Evolutionary conservation across 441 rosid species (phyloP), one percentile per base, ranked within the genome.

Genomic region (Aquilaria agallochum): DNA sequence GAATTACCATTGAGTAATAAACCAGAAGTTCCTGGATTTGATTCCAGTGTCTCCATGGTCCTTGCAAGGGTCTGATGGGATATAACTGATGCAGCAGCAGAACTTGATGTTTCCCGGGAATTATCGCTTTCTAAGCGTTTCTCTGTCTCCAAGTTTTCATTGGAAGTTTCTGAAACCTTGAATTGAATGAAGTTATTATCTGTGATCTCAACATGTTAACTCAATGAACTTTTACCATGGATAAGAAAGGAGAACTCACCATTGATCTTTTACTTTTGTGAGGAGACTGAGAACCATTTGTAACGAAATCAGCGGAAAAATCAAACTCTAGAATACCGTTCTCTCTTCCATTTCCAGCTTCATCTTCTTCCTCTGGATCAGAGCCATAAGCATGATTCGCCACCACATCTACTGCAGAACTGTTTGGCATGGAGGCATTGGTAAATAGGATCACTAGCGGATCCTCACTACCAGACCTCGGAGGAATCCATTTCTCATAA

Each of bases 381-480:
- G 77, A 68, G 44, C 69, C 67, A 59, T 52, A 9, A 57, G 63
- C 54, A 71, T 52, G 74, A 58, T 66, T 69, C 13, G 34, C 58
- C 15, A 61, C 69, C 53, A 32, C 34, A 60, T 67, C 58, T 52
- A 61, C 67, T 10, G 60, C 55, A 68, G 66, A 76, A 69, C 67
- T 53, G 53, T 73, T 60, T 3, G 64, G 59, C 51, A 69, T 4
- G 42, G 63, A 64, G 31, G 72, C 65, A 66, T 77, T 67, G 40
- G 56, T 64, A 31, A 71, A 33, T 14, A 62, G 54, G 50, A 59
- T 32, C 31, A 50, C 55, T 9, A 51, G 45, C 46, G 76, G 72
- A 79, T 59, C 80, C 46, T 72, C 67, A 53, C 66, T 59, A 4
- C 61, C 52, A 30, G 67, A 53, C 40, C 67, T 70, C 15, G 63